These are phyloP conservation scores for Strobilomyces dryophilus DNA, from an alignment of 768 basidiomycete species.

Conservation along the genomic window DNA sequence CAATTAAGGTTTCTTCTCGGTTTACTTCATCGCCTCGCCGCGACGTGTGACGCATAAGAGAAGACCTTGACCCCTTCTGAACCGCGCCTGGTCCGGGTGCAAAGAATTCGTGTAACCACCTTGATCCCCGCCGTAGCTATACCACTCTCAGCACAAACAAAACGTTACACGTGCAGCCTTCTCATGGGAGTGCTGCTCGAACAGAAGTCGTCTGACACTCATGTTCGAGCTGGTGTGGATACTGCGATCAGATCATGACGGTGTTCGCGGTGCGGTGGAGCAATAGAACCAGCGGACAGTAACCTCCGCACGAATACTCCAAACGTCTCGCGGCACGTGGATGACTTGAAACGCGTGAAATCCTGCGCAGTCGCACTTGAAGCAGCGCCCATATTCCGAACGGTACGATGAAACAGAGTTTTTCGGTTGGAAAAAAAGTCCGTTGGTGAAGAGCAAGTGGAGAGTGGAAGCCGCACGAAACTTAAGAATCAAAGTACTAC, in stretches of 20 bases:
- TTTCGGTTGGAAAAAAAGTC: background rate
- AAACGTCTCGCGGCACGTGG: background rate
- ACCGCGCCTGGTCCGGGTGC: background rate
- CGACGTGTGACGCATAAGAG: background rate
- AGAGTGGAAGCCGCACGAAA: too few species aligned
- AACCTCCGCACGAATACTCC: background rate
- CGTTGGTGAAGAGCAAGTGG: background rate
- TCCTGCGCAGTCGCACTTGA: constrained; percentile 2
- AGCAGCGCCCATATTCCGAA: constrained; percentile 1
- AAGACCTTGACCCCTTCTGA: background rate
- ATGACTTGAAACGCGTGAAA: background rate
- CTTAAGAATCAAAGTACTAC: background rate
- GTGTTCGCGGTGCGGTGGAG: background rate
- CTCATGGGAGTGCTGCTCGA: background rate
- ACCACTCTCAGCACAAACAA: background rate
- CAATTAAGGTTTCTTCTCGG: constrained; percentile 8
- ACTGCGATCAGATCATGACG: background rate
- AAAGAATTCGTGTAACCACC: background rate
- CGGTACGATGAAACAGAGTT: background rate
- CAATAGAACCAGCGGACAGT: background rate
- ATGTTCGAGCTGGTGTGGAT: background rate
- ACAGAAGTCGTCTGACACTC: background rate
- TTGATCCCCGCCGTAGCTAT: constrained; percentile 12
- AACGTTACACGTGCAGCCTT: background rate
- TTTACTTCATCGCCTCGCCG: constrained; percentile 12